Evolutionary conservation across 2,329 filamentous ascomycete species (phyloP).

Genomic region (Aureobasidium sp.): DNA sequence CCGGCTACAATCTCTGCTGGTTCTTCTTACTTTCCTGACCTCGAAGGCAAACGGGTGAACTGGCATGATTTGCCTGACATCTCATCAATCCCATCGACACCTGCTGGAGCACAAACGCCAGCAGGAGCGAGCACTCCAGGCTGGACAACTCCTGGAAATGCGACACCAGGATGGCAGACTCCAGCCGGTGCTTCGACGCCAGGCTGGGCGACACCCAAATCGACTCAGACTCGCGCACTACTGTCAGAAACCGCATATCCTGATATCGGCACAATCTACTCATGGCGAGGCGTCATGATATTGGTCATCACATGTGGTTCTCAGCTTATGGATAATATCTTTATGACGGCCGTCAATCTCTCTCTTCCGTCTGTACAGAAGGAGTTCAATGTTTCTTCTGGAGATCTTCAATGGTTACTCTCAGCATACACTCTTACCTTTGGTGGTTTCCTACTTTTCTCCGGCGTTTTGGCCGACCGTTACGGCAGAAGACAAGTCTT

Average conservation of each 20-base stretch:
- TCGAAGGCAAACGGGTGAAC: background rate
- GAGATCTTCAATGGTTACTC: slow-evolving; percentile 34
- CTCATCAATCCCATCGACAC: background rate
- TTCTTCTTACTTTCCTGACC: background rate
- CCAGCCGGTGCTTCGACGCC: slow-evolving; percentile 2
- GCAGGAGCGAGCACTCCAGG: background rate
- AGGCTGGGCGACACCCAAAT: background rate
- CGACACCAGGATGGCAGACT: slow-evolving; percentile 2
- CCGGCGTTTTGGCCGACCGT: slow-evolving; percentile 30
- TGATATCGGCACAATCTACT: slow-evolving; percentile 29
- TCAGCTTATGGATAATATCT: slow-evolving; percentile 37
- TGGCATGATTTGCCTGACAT: background rate
- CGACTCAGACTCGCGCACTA: background rate
- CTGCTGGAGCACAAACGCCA: background rate
- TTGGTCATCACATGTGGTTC: slow-evolving; percentile 34
- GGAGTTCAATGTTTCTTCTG: slow-evolving; percentile 28
- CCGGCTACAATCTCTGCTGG: background rate
- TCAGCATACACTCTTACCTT: slow-evolving; percentile 35
- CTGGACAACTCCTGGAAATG: background rate
- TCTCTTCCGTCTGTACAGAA: slow-evolving; percentile 33
- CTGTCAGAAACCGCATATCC: slow-evolving; percentile 17
- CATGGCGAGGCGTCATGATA: slow-evolving; percentile 32
- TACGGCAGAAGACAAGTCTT: slow-evolving; percentile 33
- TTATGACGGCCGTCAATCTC: slow-evolving; percentile 32
- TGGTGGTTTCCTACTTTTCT: slow-evolving; percentile 26